Conservation (phyloP, 2,329 filamentous ascomycete species). For the Remersonia thermophila region DNA sequence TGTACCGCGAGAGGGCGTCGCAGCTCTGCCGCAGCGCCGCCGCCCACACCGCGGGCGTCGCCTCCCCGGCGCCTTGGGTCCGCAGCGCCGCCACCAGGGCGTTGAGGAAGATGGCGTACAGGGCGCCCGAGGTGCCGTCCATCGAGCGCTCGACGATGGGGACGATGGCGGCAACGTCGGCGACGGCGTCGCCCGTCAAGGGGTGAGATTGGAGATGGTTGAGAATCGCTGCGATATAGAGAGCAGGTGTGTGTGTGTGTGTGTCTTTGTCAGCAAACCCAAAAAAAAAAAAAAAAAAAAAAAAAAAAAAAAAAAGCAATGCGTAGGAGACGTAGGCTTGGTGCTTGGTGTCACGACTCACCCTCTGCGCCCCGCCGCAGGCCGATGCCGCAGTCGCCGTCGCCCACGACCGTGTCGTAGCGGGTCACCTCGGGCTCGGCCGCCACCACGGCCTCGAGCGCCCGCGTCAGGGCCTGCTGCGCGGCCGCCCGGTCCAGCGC, state of each 20-base stretch:
- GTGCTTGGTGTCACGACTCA: slow-evolving; percentile 29
- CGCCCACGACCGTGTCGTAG: slow-evolving; percentile 74
- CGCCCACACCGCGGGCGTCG: slow-evolving; percentile 36
- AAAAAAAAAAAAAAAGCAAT: too few relatives aligned
- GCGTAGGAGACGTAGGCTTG: too few relatives aligned
- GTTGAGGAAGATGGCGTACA: slow-evolving; percentile 78
- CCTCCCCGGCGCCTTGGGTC: slow-evolving; percentile 27
- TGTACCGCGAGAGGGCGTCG: slow-evolving; percentile 65
- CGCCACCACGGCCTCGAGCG: slow-evolving; percentile 48
- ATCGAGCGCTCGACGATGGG: slow-evolving; percentile 44
- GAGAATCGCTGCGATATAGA: slow-evolving; percentile 33
- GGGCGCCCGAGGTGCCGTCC: slow-evolving; percentile 50
- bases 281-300: too few relatives aligned
- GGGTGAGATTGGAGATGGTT: slow-evolving; percentile 33
- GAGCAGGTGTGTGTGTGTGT: too few relatives aligned
- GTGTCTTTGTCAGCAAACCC: slow-evolving; percentile 1
- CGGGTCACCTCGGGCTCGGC: slow-evolving; percentile 60
- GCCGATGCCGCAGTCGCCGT: slow-evolving; percentile 81
- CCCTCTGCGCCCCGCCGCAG: slow-evolving; percentile 77
- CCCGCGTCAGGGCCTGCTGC: slow-evolving; percentile 41
- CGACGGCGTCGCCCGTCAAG: slow-evolving; percentile 38
- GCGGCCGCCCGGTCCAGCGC: slow-evolving; percentile 40
- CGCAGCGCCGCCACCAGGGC: slow-evolving; percentile 57
- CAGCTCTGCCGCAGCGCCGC: slow-evolving; percentile 60
- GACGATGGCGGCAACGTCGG: slow-evolving; percentile 41